These are phyloP conservation scores for Dryas integrifolia DNA, from an alignment of 331 rosid genomes.

Conservation along the genomic window DNA sequence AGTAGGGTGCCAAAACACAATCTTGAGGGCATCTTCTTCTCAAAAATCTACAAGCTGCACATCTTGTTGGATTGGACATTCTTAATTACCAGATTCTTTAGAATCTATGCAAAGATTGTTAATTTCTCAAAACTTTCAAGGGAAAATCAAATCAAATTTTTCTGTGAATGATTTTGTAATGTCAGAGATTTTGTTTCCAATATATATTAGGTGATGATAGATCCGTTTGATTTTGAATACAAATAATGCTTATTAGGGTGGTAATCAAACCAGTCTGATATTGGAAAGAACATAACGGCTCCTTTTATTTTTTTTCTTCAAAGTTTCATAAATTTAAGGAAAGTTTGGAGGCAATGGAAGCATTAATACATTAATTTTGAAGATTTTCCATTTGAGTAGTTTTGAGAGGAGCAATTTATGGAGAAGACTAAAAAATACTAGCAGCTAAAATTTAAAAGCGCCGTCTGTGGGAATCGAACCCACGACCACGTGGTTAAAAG, in stretches of 20 bases:
- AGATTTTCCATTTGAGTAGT: not conserved
- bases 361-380: not conserved
- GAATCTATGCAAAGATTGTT: not conserved
- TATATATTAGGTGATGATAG: not conserved
- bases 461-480: conserved; percentile 91
- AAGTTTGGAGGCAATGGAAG: not conserved
- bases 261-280: not conserved
- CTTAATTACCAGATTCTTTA: not conserved
- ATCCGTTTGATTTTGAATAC: conserved; percentile 10
- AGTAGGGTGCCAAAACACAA: conserved; percentile 1
- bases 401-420: too few species aligned
- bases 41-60: conserved; percentile 8
- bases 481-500: conserved; percentile 93
- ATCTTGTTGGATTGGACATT: not conserved
- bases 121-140: not conserved
- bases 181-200: conserved; percentile 4
- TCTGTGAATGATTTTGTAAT: not conserved
- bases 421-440: too few species aligned
- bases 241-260: not conserved
- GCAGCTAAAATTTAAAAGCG: conserved; percentile 8
- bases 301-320: not conserved
- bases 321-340: not conserved
- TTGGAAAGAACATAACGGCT: conserved; percentile 2
- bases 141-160: not conserved
- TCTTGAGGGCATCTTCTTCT: conserved; percentile 10